Conservation (phyloP, 805 yeast genomes). For the Hanseniaspora vineae region DNA sequence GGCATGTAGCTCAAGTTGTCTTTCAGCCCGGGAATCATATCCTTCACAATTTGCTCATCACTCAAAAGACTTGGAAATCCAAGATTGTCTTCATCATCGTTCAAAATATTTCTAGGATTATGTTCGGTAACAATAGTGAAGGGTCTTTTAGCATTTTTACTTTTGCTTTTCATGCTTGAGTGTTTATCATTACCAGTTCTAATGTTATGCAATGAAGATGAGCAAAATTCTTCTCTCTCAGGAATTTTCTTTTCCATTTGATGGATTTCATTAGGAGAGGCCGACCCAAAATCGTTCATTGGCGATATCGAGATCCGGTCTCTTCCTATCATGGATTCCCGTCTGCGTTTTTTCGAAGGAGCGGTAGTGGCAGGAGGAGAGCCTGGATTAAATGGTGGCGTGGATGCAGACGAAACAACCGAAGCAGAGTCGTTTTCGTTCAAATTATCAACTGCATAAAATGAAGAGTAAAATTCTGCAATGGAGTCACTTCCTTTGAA, state of each 20-base stretch:
- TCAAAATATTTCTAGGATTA: constrained; percentile 4
- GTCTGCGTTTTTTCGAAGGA: background rate
- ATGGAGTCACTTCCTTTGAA: background rate
- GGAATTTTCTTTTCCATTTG: too few relatives aligned
- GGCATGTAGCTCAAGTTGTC: background rate
- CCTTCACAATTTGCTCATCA: constrained; percentile 4
- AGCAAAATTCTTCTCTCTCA: too few relatives aligned
- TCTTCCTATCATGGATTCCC: background rate
- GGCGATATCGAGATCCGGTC: background rate
- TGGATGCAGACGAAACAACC: too few relatives aligned
- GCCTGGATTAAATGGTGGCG: too few relatives aligned
- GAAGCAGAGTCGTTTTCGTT: too few relatives aligned
- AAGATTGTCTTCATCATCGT: background rate
- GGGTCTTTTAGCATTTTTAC: background rate
- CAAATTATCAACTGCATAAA: too few relatives aligned
- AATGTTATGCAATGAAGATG: background rate
- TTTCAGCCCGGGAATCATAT: constrained; percentile 5
- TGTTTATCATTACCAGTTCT: background rate
- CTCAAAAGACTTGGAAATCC: constrained; percentile 5
- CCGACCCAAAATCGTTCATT: too few relatives aligned
- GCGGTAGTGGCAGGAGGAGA: background rate
- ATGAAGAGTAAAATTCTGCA: background rate
- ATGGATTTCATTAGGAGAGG: too few relatives aligned
- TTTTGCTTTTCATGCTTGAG: too few relatives aligned
- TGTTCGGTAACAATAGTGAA: constrained; percentile 5